These are phyloP conservation scores for Pyrenophora graminea DNA, from an alignment of 2,329 filamentous ascomycete species.

Conservation along the genomic window DNA sequence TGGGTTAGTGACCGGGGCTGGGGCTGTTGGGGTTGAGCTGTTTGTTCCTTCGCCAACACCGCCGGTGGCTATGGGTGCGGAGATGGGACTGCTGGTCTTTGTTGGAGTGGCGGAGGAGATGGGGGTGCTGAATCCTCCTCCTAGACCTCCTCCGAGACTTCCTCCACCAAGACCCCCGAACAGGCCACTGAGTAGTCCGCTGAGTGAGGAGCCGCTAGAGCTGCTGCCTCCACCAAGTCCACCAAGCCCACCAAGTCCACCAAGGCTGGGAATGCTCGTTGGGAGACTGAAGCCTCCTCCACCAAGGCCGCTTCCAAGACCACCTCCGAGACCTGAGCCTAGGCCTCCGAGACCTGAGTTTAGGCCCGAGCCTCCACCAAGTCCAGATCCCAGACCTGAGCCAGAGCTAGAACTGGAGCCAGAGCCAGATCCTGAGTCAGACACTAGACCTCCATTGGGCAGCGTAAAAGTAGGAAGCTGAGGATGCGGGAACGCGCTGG, in stretches of 20 bases:
- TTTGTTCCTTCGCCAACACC: slow-evolving; percentile 15
- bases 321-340: not conserved
- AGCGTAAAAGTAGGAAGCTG: slow-evolving; percentile 23
- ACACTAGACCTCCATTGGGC: slow-evolving; percentile 10
- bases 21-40: slow-evolving; percentile 7
- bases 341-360: not conserved
- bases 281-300: not conserved
- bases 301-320: not conserved
- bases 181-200: not conserved
- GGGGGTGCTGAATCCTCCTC: not conserved
- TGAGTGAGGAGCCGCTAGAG: not conserved
- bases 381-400: not conserved
- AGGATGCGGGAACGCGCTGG: slow-evolving; percentile 28
- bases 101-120: not conserved
- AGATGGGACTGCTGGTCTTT: not conserved
- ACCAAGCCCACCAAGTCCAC: not conserved
- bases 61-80: not conserved
- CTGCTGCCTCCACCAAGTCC: not conserved
- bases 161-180: not conserved
- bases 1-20: not conserved
- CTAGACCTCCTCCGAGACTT: slow-evolving; percentile 1
- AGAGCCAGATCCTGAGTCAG: not conserved
- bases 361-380: not conserved
- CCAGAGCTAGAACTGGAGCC: too few relatives aligned
- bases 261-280: not conserved